phyloP scores from a whole-genome alignment of 371 early-diverging fungal species.

The Mucor mucedo region DNA sequence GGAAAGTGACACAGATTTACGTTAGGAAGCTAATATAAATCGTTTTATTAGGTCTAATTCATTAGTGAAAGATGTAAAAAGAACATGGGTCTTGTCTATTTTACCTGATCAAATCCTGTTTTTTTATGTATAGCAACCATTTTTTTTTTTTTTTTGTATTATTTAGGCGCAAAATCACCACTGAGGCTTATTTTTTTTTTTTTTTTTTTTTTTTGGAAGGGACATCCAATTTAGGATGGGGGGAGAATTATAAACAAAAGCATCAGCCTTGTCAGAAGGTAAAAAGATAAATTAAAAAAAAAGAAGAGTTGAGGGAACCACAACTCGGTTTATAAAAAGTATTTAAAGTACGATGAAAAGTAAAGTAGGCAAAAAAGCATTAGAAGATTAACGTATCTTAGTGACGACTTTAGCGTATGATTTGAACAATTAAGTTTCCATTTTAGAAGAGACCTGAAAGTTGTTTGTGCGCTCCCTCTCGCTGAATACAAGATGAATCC shows the following conservation, averaged over 20 bases:
- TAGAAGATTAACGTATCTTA: not conserved
- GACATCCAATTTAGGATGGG: not conserved
- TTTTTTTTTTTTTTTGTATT: too few relatives aligned
- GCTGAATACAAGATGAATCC: constrained; percentile 25
- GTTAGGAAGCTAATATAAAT: too few relatives aligned
- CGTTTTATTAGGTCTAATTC: too few relatives aligned
- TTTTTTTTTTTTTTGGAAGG: not conserved
- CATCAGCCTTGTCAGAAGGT: not conserved
- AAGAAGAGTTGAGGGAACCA: constrained; percentile 6
- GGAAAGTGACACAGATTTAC: too few relatives aligned
- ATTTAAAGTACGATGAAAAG: constrained; percentile 4
- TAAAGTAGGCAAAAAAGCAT: too few relatives aligned
- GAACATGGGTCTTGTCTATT: too few relatives aligned
- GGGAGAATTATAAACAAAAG: too few relatives aligned
- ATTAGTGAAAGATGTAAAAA: too few relatives aligned
- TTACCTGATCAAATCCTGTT: too few relatives aligned
- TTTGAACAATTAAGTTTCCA: constrained; percentile 20
- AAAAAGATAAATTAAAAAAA: not conserved
- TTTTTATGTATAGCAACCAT: too few relatives aligned
- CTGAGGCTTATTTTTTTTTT: too few relatives aligned
- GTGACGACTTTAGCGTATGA: constrained; percentile 34
- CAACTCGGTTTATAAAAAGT: constrained; percentile 10
- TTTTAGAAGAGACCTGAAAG: constrained; percentile 17
- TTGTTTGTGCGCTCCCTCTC: constrained; percentile 42
- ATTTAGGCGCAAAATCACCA: too few relatives aligned